phyloP scores from a whole-genome alignment of 345 rosid genomes.

The Rhodamnia argentea region DNA sequence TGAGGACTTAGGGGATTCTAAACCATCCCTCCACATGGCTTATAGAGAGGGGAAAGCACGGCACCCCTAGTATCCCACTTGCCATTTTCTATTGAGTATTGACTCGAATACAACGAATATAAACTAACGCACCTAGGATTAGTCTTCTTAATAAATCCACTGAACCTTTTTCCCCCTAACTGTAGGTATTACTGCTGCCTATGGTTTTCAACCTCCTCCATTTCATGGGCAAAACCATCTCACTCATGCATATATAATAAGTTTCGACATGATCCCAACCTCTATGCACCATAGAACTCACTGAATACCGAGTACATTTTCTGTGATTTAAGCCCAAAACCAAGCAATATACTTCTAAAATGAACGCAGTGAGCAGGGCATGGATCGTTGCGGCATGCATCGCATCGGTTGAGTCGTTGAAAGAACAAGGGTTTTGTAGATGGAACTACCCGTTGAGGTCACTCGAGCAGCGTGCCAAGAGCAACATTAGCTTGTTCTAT shows the following conservation, averaged over 20 bases:
- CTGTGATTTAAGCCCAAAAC: background rate
- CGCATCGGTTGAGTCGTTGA: conserved; percentile 2
- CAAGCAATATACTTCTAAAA: background rate
- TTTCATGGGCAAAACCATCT: background rate
- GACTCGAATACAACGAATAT: background rate
- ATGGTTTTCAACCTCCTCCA: background rate
- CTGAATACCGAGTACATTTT: background rate
- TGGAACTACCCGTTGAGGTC: conserved; percentile 14
- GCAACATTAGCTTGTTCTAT: conserved; percentile 22
- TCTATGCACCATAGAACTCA: background rate
- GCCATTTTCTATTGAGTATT: background rate
- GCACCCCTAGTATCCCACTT: background rate
- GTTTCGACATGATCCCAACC: background rate
- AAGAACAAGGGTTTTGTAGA: conserved; percentile 19
- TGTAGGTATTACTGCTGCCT: background rate
- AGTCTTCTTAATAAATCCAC: background rate
- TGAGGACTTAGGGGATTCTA: background rate
- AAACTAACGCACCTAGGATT: background rate
- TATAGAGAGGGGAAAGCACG: background rate
- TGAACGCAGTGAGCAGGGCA: background rate
- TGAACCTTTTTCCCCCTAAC: background rate
- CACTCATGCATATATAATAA: background rate
- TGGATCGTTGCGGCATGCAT: conserved; percentile 6
- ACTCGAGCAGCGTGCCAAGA: background rate
- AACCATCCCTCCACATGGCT: background rate